Base-by-base conservation (phyloP, 148 eudicot species). In the Amaranthus cruentus region DNA sequence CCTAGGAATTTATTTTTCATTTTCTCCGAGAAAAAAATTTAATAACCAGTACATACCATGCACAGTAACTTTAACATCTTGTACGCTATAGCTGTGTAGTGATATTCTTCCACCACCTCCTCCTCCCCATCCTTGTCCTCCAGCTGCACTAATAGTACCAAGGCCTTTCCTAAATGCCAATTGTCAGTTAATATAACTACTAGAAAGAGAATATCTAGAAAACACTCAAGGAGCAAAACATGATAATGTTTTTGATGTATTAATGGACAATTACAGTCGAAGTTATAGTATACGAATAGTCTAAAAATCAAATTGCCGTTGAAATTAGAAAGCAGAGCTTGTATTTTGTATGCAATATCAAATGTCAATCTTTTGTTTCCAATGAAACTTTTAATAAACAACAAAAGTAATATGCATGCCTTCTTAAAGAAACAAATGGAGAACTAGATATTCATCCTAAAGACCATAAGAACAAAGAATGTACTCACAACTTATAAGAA, bases 41-140 rank as follows among this genome's bases (percentile, higher is more conserved):
- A n/a, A 73, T 56, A 65, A 76, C 56, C 66, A 79, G 66, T 18
- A 89, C 90, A 66, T 70, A 91, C 97, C 94, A 78, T 85, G 91
- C 43, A 83, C 92, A 18, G 88, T 85, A 69, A 89, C 83, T 81
- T 83, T 81, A 58, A 91, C 82, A 7, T 91, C 90, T 88, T 86
- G 92, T 67, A 72, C 79, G 90, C 97, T 91, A 84, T 88, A 86
- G 79, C 90, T 86, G 62, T 85, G 80, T 62, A 91, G 74, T 11
- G 94, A 84, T 78, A 89, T 80, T 83, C 97, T 84, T 80, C 97
- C 94, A 42, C 97, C 97, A 49, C 97, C 97, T 18, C 97, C 97
- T 68, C 97, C 94, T 59, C 88, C 94, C 91, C 94, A 86, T 61
- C 97, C 97, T 69, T 81, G 85, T 64, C 97, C 97, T 63, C 97